Evolutionary conservation across 2,329 filamentous ascomycete genomes (phyloP).

Genomic region (Xylaria arbuscula): DNA sequence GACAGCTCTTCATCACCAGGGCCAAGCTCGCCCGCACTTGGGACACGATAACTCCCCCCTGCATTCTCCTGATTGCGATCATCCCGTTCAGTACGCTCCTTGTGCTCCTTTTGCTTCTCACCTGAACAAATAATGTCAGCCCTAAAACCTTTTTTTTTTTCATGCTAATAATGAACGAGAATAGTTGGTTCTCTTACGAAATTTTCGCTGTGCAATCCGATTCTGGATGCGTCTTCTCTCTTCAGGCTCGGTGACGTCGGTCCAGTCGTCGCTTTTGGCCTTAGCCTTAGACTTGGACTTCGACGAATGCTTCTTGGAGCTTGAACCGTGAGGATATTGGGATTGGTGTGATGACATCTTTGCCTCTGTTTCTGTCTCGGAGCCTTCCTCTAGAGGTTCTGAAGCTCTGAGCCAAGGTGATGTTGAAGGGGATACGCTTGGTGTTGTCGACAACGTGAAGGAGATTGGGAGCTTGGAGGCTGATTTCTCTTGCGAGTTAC

Average conservation of each 20-base stretch:
- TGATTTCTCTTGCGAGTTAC: conserved; percentile 1
- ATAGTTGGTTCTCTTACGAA: conserved; percentile 64
- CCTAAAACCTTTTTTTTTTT: conserved; percentile 8
- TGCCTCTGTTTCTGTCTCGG: conserved; percentile 33
- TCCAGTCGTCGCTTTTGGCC: conserved; percentile 71
- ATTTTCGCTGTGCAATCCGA: conserved; percentile 79
- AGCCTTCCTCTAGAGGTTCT: conserved; percentile 7
- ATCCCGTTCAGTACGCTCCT: conserved; percentile 73
- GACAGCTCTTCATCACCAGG: conserved; percentile 64
- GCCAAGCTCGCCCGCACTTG: conserved; percentile 66
- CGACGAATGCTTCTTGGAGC: conserved; percentile 50
- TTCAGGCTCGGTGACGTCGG: conserved; percentile 74
- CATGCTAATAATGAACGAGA: conserved; percentile 28
- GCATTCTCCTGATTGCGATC: conserved; percentile 72
- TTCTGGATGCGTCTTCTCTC: conserved; percentile 81
- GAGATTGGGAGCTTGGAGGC: neutral
- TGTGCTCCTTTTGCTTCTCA: conserved; percentile 75
- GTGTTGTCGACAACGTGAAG: conserved; percentile 29
- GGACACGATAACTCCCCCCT: conserved; percentile 71
- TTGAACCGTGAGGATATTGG: conserved; percentile 53
- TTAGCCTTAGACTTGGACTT: conserved; percentile 53
- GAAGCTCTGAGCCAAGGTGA: conserved; percentile 31
- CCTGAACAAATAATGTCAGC: conserved; percentile 58
- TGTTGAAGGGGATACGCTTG: conserved; percentile 33
- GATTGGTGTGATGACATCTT: conserved; percentile 48